Percentiles rank a stretch among this genome's conserved stretches.
Evolutionary conservation across 2,329 filamentous ascomycete genomes (phyloP).

Genomic region (Neonectria faginata): DNA sequence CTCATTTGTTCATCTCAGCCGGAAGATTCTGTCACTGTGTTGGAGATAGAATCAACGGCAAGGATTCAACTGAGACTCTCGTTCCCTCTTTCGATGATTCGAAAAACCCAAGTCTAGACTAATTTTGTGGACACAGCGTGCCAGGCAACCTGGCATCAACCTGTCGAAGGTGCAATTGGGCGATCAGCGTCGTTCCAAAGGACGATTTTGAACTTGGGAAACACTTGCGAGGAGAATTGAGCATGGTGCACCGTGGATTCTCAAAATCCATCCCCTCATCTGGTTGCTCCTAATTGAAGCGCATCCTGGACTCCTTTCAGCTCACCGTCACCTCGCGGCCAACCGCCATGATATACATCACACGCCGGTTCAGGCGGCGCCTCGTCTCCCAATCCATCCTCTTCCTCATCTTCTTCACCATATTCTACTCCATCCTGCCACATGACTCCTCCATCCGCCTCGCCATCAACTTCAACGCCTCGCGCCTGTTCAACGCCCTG

Average conservation of each 20-base stretch:
- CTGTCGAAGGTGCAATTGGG: not conserved
- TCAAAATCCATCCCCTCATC: not conserved
- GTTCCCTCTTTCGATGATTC: not conserved
- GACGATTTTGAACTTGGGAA: not conserved
- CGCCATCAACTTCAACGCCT: constrained; percentile 50
- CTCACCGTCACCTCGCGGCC: constrained; percentile 1
- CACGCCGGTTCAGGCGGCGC: constrained; percentile 47
- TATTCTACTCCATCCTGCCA: constrained; percentile 48
- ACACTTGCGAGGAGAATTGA: not conserved
- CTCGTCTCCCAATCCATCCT: constrained; percentile 40
- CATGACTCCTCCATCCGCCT: constrained; percentile 50
- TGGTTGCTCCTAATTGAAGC: constrained; percentile 4
- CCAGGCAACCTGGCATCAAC: constrained; percentile 1
- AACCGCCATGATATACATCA: constrained; percentile 41
- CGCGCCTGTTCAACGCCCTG: constrained; percentile 49
- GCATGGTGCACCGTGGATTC: constrained; percentile 8
- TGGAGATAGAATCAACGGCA: not conserved
- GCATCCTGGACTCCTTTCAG: constrained; percentile 7
- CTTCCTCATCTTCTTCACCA: constrained; percentile 41
- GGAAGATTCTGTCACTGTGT: not conserved
- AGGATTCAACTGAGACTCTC: not conserved
- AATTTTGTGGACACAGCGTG: not conserved
- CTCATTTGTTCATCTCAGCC: not conserved
- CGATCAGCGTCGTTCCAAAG: not conserved
- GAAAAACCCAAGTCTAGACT: not conserved